Evolutionary conservation across 371 early-diverging fungal genomes (phyloP).

Genomic region (Apophysomyces elegans): DNA sequence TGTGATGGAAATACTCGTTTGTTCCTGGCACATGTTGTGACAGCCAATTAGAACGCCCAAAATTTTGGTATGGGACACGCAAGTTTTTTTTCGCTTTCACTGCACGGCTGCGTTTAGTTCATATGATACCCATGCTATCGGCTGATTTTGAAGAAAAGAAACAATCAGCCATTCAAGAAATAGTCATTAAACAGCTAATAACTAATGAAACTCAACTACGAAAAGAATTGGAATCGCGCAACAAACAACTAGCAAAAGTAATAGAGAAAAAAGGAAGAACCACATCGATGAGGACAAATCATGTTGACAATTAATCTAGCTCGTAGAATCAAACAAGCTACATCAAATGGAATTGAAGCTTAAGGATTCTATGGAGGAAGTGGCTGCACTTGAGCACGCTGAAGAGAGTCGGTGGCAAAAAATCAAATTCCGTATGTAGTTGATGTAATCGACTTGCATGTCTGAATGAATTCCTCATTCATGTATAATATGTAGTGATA

Average conservation of each 20-base stretch:
- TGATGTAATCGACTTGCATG: not conserved
- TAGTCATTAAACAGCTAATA: not conserved
- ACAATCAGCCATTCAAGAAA: not conserved
- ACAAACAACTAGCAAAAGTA: conserved; percentile 3
- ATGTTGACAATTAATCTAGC: not conserved
- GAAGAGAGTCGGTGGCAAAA: not conserved
- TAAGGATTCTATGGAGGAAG: not conserved
- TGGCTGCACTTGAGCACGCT: conserved; percentile 1
- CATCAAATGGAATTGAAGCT: not conserved
- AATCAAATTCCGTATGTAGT: not conserved
- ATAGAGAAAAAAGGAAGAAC: no score
- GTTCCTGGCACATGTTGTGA: no score
- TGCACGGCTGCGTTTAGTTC: no score
- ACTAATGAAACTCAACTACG: not conserved
- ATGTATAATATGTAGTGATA: not conserved
- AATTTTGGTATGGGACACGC: no score
- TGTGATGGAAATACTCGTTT: no score
- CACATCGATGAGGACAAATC: no score
- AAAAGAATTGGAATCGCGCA: not conserved
- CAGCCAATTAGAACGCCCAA: no score
- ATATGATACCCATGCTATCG: not conserved
- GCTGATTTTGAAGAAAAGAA: not conserved
- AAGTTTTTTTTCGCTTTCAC: no score
- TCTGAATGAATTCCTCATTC: not conserved
- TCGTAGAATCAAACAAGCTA: not conserved